Percentiles rank a stretch among this genome's conserved stretches.
These are phyloP conservation scores for Cystobasidium ongulense DNA, from an alignment of 768 basidiomycete species.

Conservation along the genomic window DNA sequence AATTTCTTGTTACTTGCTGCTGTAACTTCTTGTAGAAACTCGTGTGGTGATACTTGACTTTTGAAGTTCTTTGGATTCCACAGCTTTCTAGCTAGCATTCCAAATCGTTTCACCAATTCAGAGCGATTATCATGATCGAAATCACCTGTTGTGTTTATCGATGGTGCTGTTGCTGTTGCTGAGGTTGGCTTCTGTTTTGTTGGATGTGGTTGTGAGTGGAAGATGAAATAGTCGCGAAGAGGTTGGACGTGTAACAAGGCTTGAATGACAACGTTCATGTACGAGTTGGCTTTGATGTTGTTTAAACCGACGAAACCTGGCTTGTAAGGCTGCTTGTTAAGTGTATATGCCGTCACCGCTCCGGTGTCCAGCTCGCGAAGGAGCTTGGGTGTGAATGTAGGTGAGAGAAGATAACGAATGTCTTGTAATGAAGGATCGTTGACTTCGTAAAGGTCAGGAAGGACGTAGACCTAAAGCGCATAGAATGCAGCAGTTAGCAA, in stretches of 20 bases:
- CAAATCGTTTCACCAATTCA: constrained; percentile 81
- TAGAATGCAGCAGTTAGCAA: background rate
- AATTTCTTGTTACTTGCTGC: constrained; percentile 82
- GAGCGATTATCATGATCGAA: constrained; percentile 42
- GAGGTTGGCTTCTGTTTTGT: constrained; percentile 28
- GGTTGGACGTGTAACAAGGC: constrained; percentile 83
- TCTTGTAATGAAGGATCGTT: constrained; percentile 94
- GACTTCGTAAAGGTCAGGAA: constrained; percentile 93
- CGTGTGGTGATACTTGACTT: constrained; percentile 96
- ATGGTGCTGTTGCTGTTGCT: background rate
- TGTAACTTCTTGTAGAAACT: constrained; percentile 93
- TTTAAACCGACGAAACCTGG: constrained; percentile 94
- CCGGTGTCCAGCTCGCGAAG: constrained; percentile 47
- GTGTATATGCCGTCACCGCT: constrained; percentile 70
- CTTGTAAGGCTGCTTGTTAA: constrained; percentile 68
- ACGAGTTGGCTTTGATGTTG: constrained; percentile 94
- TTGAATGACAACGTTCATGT: constrained; percentile 95
- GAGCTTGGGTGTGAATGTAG: constrained; percentile 67
- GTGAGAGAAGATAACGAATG: constrained; percentile 80
- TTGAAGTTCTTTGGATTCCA: constrained; percentile 98
- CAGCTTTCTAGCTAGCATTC: constrained; percentile 76
- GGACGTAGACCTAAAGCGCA: constrained; percentile 72
- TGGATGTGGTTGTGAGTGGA: constrained; percentile 46
- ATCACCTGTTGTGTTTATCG: constrained; percentile 14
- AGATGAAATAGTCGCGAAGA: constrained; percentile 74